A percentile compares a stretch with the other conserved stretches of the same genome.
phyloP scores from a whole-genome alignment of 192 early-diverging fungal genomes.

The Pilobolus umbonatus region DNA sequence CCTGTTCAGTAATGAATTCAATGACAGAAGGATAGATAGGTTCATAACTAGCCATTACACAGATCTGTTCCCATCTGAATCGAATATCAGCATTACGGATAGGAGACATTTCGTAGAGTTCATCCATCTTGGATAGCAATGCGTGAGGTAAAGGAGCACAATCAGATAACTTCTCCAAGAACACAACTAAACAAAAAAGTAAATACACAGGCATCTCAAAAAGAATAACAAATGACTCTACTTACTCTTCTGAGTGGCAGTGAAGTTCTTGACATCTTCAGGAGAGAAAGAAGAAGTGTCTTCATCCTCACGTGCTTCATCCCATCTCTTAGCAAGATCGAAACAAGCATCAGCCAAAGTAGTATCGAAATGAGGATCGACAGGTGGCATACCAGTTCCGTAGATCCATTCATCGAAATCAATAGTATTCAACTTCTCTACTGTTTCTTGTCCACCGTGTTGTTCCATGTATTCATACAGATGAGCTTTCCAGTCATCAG shows the following conservation, averaged over 20 bases:
- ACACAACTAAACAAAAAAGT: slow-evolving; percentile 53
- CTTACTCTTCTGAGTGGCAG: slow-evolving; percentile 58
- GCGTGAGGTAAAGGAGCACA: slow-evolving; percentile 52
- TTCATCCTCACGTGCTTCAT: slow-evolving; percentile 47
- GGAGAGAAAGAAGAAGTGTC: slow-evolving; percentile 53
- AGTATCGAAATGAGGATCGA: slow-evolving; percentile 79
- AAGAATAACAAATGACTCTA: too few species aligned
- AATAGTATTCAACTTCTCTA: slow-evolving; percentile 67
- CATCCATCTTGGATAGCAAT: slow-evolving; percentile 64
- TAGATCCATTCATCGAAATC: slow-evolving; percentile 92
- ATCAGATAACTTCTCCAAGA: slow-evolving; percentile 72
- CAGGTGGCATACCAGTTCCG: slow-evolving; percentile 86
- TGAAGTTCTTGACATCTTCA: slow-evolving; percentile 64
- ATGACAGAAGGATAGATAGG: slow-evolving; percentile 67
- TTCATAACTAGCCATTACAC: slow-evolving; percentile 72
- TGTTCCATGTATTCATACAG: slow-evolving; percentile 76
- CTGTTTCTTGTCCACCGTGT: slow-evolving; percentile 57
- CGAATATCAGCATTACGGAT: slow-evolving; percentile 81
- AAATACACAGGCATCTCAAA: too few species aligned
- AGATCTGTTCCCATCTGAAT: slow-evolving; percentile 82
- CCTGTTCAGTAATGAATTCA: slow-evolving; percentile 76
- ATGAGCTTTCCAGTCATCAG: slow-evolving; percentile 81
- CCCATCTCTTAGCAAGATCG: slow-evolving; percentile 75
- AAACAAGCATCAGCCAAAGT: slow-evolving; percentile 78
- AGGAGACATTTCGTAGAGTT: slow-evolving; percentile 60